These are phyloP conservation scores for Dianthus caryophyllus DNA, from an alignment of 148 eudicot species.

Conservation along the genomic window DNA sequence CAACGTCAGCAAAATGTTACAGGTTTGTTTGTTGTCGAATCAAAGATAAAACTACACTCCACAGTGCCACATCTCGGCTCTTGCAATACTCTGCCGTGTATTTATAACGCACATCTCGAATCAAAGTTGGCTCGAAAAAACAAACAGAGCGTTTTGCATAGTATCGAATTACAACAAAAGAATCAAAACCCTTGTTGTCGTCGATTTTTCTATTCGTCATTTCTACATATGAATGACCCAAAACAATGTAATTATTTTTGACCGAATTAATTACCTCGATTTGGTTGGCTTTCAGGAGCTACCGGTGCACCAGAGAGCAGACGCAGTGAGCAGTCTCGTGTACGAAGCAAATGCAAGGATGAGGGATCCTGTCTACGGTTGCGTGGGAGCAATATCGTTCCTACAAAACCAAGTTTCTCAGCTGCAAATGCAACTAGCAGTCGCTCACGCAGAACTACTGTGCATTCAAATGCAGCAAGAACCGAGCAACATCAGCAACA, in stretches of 20 bases:
- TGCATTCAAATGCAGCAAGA: conserved; percentile 89
- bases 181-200: no score
- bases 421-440: conserved; percentile 92
- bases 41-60: background rate
- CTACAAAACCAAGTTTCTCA: conserved; percentile 79
- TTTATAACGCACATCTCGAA: no score
- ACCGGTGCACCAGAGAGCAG: conserved; percentile 66
- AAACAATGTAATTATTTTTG: background rate
- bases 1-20: conserved; percentile 94
- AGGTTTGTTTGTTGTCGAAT: conserved; percentile 46
- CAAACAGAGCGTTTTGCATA: no score
- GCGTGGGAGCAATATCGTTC: conserved; percentile 77
- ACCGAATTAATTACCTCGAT: background rate
- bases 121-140: no score
- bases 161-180: no score
- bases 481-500: conserved; percentile 23
- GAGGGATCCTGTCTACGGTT: conserved; percentile 86
- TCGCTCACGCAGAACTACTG: conserved; percentile 82
- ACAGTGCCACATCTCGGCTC: no score
- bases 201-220: background rate
- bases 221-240: background rate
- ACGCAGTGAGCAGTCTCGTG: conserved; percentile 83
- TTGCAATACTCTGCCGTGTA: background rate
- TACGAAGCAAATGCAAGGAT: conserved; percentile 81
- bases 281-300: conserved; percentile 47